phyloP scores from a whole-genome alignment of 2,329 filamentous ascomycete species.

The Penicillium sp. region DNA sequence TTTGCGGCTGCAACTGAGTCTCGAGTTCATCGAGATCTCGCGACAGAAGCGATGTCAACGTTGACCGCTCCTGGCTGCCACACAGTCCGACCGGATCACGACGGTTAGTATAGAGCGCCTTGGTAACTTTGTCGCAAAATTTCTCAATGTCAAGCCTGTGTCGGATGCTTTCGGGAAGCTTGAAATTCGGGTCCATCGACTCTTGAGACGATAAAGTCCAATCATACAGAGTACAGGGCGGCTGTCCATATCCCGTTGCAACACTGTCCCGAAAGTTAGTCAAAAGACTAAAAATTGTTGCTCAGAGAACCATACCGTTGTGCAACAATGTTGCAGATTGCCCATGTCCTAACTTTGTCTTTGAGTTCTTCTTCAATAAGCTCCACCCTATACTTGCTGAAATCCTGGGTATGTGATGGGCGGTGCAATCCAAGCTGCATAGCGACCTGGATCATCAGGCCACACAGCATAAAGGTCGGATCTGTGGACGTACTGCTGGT shows the following conservation, averaged over 20 bases:
- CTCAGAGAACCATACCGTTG: slow-evolving; percentile 56
- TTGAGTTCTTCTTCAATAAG: slow-evolving; percentile 66
- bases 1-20: slow-evolving; percentile 52
- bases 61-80: slow-evolving; percentile 49
- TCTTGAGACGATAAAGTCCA: slow-evolving; percentile 58
- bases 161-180: slow-evolving; percentile 57
- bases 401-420: slow-evolving; percentile 65
- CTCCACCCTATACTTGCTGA: slow-evolving; percentile 56
- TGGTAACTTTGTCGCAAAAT: slow-evolving; percentile 63
- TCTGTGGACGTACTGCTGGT: slow-evolving; percentile 67
- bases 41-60: slow-evolving; percentile 51
- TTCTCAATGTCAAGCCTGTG: slow-evolving; percentile 61
- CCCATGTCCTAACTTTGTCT: slow-evolving; percentile 70
- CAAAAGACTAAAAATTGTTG: neutral
- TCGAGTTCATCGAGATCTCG: slow-evolving; percentile 58
- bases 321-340: slow-evolving; percentile 69
- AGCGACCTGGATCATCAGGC: slow-evolving; percentile 71
- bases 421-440: slow-evolving; percentile 70
- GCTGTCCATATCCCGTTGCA: slow-evolving; percentile 71
- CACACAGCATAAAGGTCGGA: slow-evolving; percentile 68
- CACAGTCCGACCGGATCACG: slow-evolving; percentile 59
- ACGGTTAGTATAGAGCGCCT: slow-evolving; percentile 61
- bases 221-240: slow-evolving; percentile 65
- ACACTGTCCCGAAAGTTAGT: slow-evolving; percentile 50
- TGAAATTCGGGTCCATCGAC: slow-evolving; percentile 51